Base-by-base conservation (phyloP, 2,329 filamentous ascomycete species). In the Trichoderma sp. region DNA sequence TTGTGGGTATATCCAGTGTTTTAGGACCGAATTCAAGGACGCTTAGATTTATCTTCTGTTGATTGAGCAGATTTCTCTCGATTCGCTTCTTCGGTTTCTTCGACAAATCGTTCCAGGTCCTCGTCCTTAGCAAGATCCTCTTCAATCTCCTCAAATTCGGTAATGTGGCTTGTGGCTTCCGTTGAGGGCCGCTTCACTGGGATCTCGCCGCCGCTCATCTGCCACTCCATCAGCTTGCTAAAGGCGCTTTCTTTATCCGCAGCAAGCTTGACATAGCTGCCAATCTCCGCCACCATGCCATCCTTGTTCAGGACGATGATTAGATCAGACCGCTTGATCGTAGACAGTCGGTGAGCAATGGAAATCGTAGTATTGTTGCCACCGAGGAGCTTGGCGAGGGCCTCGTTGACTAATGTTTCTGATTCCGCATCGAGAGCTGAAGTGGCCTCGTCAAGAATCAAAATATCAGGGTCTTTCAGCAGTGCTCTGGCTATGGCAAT, bases 211-310 rank as follows among this genome's bases (percentile, higher is more conserved):
- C 94, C 95, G 75, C 87, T 96, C 88, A 98, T 92, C 82, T 99
- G 96, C 94, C 94, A 98, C 81, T 98, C 95, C 96, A 99, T 99
- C 65, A 99, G 84, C 81, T 92, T 96, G 75, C 90, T 95, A 77
- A 99, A 99, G 2, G 94, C 93, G 64, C 95, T 96, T 11, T 91
- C 83, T 19, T 87, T 86, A 70, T 93, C 88, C 5, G 87, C 84
- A 64, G 90, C 92, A 27, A 99, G 86, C 72, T 93, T 87, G 29
- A 86, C 82, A 78, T 97, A 99, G 69, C 91, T 91, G 68, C 96
- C 96, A 72, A 92, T 92, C 79, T 99, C 95, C 3, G 95, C 96
- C 4, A 99, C 95, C 70, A 87, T 91, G 72, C 96, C 96, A 76
- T 97, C 91, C 68, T 86, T 89, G 70, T 91, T 91, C 49, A 99